phyloP scores from a whole-genome alignment of 257 asterid genomes.

The Jacaranda copaia region DNA sequence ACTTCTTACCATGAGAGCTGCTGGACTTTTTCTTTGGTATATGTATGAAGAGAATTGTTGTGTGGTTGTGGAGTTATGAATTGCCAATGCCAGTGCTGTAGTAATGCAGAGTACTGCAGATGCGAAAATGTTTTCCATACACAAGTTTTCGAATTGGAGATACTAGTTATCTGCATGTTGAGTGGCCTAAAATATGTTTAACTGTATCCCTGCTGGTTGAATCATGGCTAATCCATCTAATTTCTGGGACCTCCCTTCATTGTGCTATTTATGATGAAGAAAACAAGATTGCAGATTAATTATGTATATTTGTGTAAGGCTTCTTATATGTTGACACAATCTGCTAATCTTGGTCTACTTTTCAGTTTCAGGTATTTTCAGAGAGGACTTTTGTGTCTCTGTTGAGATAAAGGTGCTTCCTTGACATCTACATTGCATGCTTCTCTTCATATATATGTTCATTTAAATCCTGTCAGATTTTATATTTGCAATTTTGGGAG shows the following conservation, averaged over 20 bases:
- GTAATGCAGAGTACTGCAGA: background rate
- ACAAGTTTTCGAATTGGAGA: background rate
- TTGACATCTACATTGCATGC: conserved; percentile 21
- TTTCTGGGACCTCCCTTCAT: conserved; percentile 1
- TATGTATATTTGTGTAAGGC: conserved; percentile 14
- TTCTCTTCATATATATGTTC: conserved; percentile 31
- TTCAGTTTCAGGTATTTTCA: conserved; percentile 57
- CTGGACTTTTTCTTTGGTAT: background rate
- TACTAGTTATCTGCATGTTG: conserved; percentile 1
- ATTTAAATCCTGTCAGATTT: conserved; percentile 21
- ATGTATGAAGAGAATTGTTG: conserved; percentile 8
- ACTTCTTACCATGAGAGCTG: conserved; percentile 7
- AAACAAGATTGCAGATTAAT: conserved; percentile 22
- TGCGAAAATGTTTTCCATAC: conserved; percentile 3
- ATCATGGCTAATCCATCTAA: conserved; percentile 16
- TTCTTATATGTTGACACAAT: conserved; percentile 23
- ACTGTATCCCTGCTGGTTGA: conserved; percentile 12
- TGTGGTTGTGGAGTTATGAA: conserved; percentile 6
- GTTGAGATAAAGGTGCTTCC: conserved; percentile 90
- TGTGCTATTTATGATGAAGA: conserved; percentile 5
- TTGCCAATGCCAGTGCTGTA: background rate
- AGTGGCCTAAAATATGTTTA: background rate
- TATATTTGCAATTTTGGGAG: conserved; percentile 10
- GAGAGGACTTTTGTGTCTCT: conserved; percentile 64
- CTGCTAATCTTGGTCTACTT: conserved; percentile 34